Evolutionary conservation across 768 basidiomycete genomes (phyloP).

Genomic region (Ephemerocybe angulata): DNA sequence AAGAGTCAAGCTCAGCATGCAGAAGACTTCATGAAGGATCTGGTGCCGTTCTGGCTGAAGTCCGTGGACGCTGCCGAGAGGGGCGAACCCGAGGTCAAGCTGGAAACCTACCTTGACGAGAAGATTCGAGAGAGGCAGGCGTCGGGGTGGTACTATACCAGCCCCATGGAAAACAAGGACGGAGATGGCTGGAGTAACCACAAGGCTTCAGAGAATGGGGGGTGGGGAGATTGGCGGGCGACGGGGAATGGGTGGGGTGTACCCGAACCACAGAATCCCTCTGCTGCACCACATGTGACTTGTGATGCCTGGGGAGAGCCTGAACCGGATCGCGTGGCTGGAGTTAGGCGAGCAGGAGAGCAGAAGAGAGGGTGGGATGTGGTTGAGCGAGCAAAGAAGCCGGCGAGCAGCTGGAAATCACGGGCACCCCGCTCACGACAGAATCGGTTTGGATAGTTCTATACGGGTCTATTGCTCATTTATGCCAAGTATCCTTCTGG

Average conservation of each 20-base stretch:
- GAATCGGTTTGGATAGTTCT: no score
- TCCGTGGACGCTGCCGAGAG: slow-evolving; percentile 12
- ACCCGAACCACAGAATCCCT: no score
- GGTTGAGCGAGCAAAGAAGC: no score
- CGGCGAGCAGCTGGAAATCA: no score
- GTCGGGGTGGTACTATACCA: slow-evolving; percentile 6
- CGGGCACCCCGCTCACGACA: no score
- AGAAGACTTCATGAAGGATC: slow-evolving; percentile 3
- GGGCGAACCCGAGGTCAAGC: slow-evolving; percentile 12
- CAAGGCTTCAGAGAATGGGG: slow-evolving; percentile 7
- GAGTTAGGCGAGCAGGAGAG: no score
- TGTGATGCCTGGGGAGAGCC: no score
- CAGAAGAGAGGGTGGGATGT: no score
- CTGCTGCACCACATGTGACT: no score
- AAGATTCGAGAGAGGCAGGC: slow-evolving; percentile 7
- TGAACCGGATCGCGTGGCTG: no score
- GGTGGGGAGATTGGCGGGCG: neutral
- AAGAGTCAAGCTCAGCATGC: neutral
- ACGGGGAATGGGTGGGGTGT: neutral
- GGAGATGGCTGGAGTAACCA: slow-evolving; percentile 10
- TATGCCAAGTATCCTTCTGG: no score
- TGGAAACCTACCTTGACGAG: slow-evolving; percentile 11
- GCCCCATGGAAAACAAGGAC: neutral
- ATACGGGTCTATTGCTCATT: no score
- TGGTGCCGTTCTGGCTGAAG: slow-evolving; percentile 12